Conservation (phyloP, 1,284 basidiomycete genomes). For the Papiliotrema terrestris region DNA sequence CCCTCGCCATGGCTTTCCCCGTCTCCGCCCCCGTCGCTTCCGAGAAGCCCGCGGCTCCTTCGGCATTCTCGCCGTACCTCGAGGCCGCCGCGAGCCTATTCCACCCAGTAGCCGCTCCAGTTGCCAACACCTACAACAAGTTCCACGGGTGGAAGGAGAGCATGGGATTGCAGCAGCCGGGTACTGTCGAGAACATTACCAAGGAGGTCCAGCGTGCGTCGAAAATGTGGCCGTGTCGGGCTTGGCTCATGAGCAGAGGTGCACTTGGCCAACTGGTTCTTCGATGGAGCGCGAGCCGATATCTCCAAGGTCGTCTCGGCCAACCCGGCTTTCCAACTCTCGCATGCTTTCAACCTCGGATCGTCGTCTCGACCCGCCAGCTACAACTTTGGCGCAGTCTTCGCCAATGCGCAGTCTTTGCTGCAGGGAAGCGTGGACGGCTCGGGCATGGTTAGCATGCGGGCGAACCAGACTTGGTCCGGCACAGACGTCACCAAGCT, state of each 20-base stretch:
- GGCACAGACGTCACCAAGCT: slow-evolving; percentile 76
- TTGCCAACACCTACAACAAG: slow-evolving; percentile 64
- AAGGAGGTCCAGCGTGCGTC: slow-evolving; percentile 80
- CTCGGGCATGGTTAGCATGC: slow-evolving; percentile 82
- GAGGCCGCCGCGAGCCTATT: slow-evolving; percentile 37
- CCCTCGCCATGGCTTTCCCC: background rate
- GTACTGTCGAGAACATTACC: slow-evolving; percentile 82
- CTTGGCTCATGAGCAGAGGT: slow-evolving; percentile 58
- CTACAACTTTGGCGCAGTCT: slow-evolving; percentile 94
- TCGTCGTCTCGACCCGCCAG: slow-evolving; percentile 62
- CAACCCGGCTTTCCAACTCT: slow-evolving; percentile 95
- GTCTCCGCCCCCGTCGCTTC: background rate
- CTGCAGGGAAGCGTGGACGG: slow-evolving; percentile 93
- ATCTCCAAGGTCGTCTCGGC: slow-evolving; percentile 89
- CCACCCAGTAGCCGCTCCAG: slow-evolving; percentile 51
- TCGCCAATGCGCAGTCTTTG: slow-evolving; percentile 83
- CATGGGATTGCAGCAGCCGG: slow-evolving; percentile 79
- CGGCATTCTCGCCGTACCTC: slow-evolving; percentile 37
- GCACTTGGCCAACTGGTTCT: slow-evolving; percentile 89
- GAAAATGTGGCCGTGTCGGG: background rate
- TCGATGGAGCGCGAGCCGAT: slow-evolving; percentile 95
- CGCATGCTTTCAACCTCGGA: slow-evolving; percentile 78
- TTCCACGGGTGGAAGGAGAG: slow-evolving; percentile 75
- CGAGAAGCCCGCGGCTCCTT: slow-evolving; percentile 25
- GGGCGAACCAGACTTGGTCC: slow-evolving; percentile 88